Conservation (phyloP, 805 yeast genomes). For the Saccharomycopsis capsularis region DNA sequence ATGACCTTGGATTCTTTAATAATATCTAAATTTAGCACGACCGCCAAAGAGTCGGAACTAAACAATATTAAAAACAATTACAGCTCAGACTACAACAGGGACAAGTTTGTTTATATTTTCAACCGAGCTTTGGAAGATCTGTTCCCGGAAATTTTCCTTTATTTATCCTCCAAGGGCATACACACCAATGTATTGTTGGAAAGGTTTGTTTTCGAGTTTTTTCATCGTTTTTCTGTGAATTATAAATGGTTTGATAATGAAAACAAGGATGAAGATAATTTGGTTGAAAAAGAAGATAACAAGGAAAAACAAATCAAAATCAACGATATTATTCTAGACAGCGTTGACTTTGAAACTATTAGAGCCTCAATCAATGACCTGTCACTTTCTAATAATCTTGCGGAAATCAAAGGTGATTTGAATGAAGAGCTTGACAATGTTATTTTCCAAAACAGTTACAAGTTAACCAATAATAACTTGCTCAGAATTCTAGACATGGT, state of each 20-base stretch:
- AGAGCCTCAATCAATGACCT: constrained; percentile 9
- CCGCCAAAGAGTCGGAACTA: constrained; percentile 8
- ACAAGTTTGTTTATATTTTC: constrained; percentile 18
- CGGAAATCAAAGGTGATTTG: constrained; percentile 8
- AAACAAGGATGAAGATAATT: constrained; percentile 14
- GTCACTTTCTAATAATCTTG: neutral
- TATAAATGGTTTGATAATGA: constrained; percentile 15
- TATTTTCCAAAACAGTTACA: constrained; percentile 12
- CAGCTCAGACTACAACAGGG: constrained; percentile 16
- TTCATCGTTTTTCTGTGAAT: constrained; percentile 17
- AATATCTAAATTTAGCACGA: constrained; percentile 1
- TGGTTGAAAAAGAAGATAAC: constrained; percentile 2
- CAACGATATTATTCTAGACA: constrained; percentile 9
- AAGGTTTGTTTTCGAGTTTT: constrained; percentile 20
- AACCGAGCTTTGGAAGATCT: constrained; percentile 21
- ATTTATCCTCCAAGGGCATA: constrained; percentile 19
- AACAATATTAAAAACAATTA: constrained; percentile 15
- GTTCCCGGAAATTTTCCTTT: constrained; percentile 20
- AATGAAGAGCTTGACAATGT: constrained; percentile 7
- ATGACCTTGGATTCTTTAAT: constrained; percentile 13
- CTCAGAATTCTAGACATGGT: constrained; percentile 20
- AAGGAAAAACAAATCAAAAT: neutral
- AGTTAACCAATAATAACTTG: constrained; percentile 12
- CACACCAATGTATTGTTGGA: constrained; percentile 18
- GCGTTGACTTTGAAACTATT: constrained; percentile 10